Evolutionary conservation across 176 grass and related monocot genomes (phyloP), one percentile per base, ranked within the genome.

Genomic region (Guadua angustifolia): DNA sequence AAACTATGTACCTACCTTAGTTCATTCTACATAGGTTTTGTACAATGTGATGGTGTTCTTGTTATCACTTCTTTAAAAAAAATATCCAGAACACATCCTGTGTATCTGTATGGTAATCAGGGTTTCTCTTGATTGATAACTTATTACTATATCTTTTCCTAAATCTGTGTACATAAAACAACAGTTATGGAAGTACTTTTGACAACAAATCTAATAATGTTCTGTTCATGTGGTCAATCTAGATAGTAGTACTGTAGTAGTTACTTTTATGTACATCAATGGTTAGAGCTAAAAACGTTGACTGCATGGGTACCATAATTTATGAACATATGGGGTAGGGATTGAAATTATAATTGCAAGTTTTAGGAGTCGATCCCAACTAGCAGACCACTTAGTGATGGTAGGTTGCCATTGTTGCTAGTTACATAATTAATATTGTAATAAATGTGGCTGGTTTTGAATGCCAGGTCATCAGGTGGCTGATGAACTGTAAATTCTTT

Each of bases 21-120:
- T 79, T 73, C 7, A 46, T 64, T 88, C 63, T 83, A 22, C 21
- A 44, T 71, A 65, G n/a, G 10, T 81, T 46, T 17, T 87, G 36
- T 66, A 33, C 17, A 56, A 36, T 50, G 26, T 78, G 2, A 59
- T 71, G 11, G 29, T 68, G 50, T 51, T 52, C 52, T 36, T 90
- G 10, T 74, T 35, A 29, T 32, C 17, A 51, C 14, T 74, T 76
- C 19, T 74, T 76, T 29, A 8, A 24, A 47, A 47, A 15, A 15
- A 73, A 73, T 32, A 50, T 73, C 3, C 1, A 29, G 70, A 73
- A 59, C 12, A 43, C 74, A 6, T 39, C 32, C 52, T 39, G 5
- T 77, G 53, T 59, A 42, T 14, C 25, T 39, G 2, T 77, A 53
- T 42, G 38, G 38, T 24, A 21, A 19, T 51, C 47, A 42, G 8